Evolutionary conservation across 805 yeast genomes (phyloP).

Genomic region (Martiniozyma abietophila): DNA sequence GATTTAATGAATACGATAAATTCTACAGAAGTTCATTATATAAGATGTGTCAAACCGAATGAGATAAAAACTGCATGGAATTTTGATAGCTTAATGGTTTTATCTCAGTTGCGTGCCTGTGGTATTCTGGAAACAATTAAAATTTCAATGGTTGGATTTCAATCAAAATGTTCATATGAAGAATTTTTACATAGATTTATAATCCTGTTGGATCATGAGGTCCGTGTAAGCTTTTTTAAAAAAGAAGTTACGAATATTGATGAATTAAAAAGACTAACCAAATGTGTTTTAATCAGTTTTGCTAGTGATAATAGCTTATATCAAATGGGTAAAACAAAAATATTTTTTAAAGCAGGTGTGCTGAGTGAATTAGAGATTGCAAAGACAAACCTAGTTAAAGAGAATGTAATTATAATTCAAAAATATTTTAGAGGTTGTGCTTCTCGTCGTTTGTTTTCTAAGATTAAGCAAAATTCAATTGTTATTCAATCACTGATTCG

Average conservation of each 20-base stretch:
- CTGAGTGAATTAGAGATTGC: slow-evolving; percentile 81
- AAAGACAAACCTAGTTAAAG: slow-evolving; percentile 66
- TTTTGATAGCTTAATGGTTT: slow-evolving; percentile 88
- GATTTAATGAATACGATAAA: slow-evolving; percentile 89
- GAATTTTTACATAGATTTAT: slow-evolving; percentile 88
- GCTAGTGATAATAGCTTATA: slow-evolving; percentile 59
- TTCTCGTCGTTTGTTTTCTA: slow-evolving; percentile 51
- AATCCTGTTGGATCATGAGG: slow-evolving; percentile 59
- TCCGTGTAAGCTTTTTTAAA: slow-evolving; percentile 53
- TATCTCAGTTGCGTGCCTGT: slow-evolving; percentile 92
- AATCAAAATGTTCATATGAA: slow-evolving; percentile 90
- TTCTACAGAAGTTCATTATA: slow-evolving; percentile 91
- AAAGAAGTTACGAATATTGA: slow-evolving; percentile 38
- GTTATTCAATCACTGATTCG: slow-evolving; percentile 52
- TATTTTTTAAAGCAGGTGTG: slow-evolving; percentile 95
- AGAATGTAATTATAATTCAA: slow-evolving; percentile 79
- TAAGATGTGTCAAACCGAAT: slow-evolving; percentile 95
- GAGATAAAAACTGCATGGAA: slow-evolving; percentile 92
- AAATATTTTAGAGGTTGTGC: slow-evolving; percentile 61
- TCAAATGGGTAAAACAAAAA: slow-evolving; percentile 87
- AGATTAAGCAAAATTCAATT: slow-evolving; percentile 42
- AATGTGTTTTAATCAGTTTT: slow-evolving; percentile 51
- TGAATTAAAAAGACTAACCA: slow-evolving; percentile 55
- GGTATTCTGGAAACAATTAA: slow-evolving; percentile 96
- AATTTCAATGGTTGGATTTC: slow-evolving; percentile 96